Conservation (phyloP, 805 yeast genomes). For the Kuraishia ogatae region DNA sequence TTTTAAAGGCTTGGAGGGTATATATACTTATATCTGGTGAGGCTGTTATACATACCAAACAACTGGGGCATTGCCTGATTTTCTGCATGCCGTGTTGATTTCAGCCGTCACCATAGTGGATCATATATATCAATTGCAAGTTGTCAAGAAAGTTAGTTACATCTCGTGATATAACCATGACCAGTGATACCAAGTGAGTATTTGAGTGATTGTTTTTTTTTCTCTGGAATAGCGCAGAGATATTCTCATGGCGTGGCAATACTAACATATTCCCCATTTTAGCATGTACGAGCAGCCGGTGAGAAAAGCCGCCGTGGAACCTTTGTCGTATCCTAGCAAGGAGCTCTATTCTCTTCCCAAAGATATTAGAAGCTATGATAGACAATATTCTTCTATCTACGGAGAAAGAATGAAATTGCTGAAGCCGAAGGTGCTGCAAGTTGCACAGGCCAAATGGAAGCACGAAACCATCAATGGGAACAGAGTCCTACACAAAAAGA, state of each 20-base stretch:
- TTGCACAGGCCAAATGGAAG: conserved; percentile 34
- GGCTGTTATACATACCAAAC: no score
- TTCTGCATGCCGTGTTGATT: no score
- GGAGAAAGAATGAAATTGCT: conserved; percentile 39
- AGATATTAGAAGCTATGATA: conserved; percentile 30
- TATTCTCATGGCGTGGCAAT: no score
- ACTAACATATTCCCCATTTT: no score
- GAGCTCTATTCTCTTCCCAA: conserved; percentile 1
- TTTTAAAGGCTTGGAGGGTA: no score
- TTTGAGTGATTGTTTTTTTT: no score
- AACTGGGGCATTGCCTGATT: no score
- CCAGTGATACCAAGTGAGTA: not conserved
- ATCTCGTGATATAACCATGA: not conserved
- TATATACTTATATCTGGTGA: no score
- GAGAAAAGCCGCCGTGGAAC: not conserved
- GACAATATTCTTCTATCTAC: conserved; percentile 54
- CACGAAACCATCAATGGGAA: conserved; percentile 27
- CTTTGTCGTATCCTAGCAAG: not conserved
- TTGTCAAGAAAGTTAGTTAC: not conserved
- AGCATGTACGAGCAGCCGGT: not conserved
- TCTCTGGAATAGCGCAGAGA: no score
- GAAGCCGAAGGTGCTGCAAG: conserved; percentile 34
- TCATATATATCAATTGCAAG: no score
- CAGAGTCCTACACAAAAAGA: conserved; percentile 25
- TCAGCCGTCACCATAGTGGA: not conserved